Conservation (phyloP, 2,329 filamentous ascomycete genomes). For the Fusarium citri region DNA sequence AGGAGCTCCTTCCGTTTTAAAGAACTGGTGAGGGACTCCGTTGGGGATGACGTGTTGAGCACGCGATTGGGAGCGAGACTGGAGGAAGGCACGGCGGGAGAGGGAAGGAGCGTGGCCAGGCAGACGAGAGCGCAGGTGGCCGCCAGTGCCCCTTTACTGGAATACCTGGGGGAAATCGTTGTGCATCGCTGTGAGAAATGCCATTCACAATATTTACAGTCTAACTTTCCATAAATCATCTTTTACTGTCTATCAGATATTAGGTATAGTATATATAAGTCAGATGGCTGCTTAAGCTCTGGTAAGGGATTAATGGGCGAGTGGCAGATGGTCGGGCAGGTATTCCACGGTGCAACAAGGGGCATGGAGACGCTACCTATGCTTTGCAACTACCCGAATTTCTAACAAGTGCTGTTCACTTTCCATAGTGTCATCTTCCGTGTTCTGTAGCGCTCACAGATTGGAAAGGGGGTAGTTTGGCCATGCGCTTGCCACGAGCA, state of each 20-base stretch:
- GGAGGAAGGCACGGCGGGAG: slow-evolving; percentile 22
- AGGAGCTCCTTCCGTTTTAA: slow-evolving; percentile 37
- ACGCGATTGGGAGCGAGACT: not conserved
- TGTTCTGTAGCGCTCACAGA: not conserved
- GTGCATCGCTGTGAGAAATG: not conserved
- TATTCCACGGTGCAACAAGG: not conserved
- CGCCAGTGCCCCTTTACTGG: not conserved
- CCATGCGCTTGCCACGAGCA: not conserved
- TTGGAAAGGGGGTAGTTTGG: not conserved
- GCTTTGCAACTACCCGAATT: not conserved
- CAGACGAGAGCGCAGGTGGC: not conserved
- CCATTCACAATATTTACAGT: not conserved
- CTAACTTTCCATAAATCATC: not conserved
- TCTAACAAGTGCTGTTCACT: not conserved
- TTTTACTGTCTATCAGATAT: not conserved
- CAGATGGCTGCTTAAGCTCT: not conserved
- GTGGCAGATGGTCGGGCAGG: not conserved
- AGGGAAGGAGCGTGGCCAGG: slow-evolving; percentile 24
- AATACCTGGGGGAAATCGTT: not conserved
- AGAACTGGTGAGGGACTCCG: not conserved
- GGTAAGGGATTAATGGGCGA: not conserved
- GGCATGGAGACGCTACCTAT: not conserved
- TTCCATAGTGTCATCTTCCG: not conserved
- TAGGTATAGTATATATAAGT: not conserved
- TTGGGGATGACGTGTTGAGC: slow-evolving; percentile 37